Percentiles rank a stretch among this genome's conserved stretches.
Evolutionary conservation across 805 yeast species (phyloP).

Genomic region (Yarrowia sp.): DNA sequence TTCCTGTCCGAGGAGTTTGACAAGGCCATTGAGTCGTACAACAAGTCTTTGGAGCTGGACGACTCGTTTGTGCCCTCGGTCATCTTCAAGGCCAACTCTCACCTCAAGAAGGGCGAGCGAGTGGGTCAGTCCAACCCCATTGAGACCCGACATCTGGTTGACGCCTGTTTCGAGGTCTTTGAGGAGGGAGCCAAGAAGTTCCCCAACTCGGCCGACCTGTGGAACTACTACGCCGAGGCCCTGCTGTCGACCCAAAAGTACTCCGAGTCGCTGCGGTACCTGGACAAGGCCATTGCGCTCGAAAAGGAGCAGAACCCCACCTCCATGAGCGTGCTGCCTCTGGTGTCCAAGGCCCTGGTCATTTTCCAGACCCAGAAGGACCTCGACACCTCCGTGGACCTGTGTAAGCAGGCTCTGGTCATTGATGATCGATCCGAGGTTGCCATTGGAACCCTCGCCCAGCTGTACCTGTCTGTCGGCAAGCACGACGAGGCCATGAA

Average conservation of each 20-base stretch:
- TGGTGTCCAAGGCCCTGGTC: conserved; percentile 81
- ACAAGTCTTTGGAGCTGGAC: conserved; percentile 70
- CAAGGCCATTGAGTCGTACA: conserved; percentile 70
- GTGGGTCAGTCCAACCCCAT: conserved; percentile 14
- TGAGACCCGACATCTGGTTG: conserved; percentile 8
- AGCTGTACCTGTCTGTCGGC: conserved; percentile 79
- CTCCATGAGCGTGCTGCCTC: conserved; percentile 83
- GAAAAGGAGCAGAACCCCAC: conserved; percentile 56
- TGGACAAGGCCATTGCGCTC: conserved; percentile 78
- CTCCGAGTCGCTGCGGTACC: conserved; percentile 71
- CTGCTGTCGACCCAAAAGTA: conserved; percentile 75
- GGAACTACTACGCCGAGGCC: conserved; percentile 94
- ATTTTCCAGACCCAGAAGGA: conserved; percentile 41
- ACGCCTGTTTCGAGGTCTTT: conserved; percentile 27
- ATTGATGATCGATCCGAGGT: conserved; percentile 86
- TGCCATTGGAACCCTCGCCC: conserved; percentile 89
- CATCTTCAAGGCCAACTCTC: conserved; percentile 25
- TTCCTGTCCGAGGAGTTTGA: conserved; percentile 73
- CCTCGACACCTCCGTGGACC: conserved; percentile 55
- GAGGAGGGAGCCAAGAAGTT: conserved; percentile 47
- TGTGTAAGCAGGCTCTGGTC: conserved; percentile 71
- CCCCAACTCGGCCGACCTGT: conserved; percentile 87
- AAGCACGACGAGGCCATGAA: conserved; percentile 75
- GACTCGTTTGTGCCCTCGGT: conserved; percentile 69
- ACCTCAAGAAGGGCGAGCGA: conserved; percentile 24